Evolutionary conservation across 1,139 yeast genomes (phyloP).

Genomic region (Debaryomyces singareniensis): DNA sequence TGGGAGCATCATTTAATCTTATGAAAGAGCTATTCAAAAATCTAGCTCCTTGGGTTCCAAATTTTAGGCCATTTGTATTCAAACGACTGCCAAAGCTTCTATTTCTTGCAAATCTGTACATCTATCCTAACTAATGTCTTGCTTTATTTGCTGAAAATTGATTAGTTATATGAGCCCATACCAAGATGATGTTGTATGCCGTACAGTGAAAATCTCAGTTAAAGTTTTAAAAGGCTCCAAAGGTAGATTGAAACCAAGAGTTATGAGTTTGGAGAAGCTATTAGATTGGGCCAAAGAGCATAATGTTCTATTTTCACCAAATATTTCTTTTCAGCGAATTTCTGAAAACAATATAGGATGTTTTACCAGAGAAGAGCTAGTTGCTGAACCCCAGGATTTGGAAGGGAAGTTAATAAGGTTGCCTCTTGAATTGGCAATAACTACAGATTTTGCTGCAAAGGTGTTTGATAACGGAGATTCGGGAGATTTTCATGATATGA

Average conservation of each 20-base stretch:
- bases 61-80: too few species aligned
- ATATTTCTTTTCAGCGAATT: conserved; percentile 17
- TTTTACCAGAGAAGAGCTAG: conserved; percentile 10
- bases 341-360: conserved; percentile 35
- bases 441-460: conserved; percentile 35
- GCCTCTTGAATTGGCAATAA: conserved; percentile 34
- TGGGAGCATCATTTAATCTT: too few species aligned
- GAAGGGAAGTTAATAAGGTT: conserved; percentile 19
- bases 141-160: too few species aligned
- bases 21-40: too few species aligned
- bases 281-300: conserved; percentile 45
- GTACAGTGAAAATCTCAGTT: too few species aligned
- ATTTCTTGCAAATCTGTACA: too few species aligned
- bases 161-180: too few species aligned
- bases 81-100: too few species aligned
- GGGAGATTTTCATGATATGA: conserved; percentile 12
- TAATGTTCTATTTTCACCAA: conserved; percentile 37
- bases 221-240: too few species aligned
- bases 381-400: conserved; percentile 1
- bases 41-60: too few species aligned
- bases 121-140: too few species aligned
- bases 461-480: conserved; percentile 20
- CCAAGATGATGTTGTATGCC: too few species aligned
- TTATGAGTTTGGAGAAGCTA: conserved; percentile 11
- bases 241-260: background rate